phyloP scores from a whole-genome alignment of 495 filamentous ascomycete genomes.

The Tuber calosporum region DNA sequence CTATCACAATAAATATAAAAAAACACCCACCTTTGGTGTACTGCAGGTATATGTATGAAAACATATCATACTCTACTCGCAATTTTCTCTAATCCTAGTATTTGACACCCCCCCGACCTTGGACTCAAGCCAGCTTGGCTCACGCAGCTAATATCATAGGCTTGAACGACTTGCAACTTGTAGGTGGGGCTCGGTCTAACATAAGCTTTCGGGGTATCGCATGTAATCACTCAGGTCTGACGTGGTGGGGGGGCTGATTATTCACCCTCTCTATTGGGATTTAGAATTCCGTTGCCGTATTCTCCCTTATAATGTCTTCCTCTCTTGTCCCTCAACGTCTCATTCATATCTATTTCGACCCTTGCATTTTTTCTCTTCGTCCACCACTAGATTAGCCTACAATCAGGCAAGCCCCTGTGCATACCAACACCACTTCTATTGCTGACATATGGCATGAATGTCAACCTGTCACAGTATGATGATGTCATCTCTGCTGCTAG shows the following conservation, averaged over 20 bases:
- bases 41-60: neutral
- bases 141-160: neutral
- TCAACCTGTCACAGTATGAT: neutral
- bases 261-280: neutral
- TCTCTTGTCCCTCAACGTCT: neutral
- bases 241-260: neutral
- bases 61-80: neutral
- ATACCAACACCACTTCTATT: neutral
- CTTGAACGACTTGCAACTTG: neutral
- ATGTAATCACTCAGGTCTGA: neutral
- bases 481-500: neutral
- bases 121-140: neutral
- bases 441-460: neutral
- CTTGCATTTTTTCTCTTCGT: neutral
- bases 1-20: too few species aligned
- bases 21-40: neutral
- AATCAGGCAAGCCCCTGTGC: neutral
- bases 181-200: neutral
- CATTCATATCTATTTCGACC: neutral
- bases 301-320: neutral
- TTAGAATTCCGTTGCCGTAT: neutral
- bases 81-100: neutral
- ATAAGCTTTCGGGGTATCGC: neutral
- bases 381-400: neutral
- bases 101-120: neutral